Conservation (phyloP, 495 filamentous ascomycete species). For the Corynascus novoguineensis region DNA sequence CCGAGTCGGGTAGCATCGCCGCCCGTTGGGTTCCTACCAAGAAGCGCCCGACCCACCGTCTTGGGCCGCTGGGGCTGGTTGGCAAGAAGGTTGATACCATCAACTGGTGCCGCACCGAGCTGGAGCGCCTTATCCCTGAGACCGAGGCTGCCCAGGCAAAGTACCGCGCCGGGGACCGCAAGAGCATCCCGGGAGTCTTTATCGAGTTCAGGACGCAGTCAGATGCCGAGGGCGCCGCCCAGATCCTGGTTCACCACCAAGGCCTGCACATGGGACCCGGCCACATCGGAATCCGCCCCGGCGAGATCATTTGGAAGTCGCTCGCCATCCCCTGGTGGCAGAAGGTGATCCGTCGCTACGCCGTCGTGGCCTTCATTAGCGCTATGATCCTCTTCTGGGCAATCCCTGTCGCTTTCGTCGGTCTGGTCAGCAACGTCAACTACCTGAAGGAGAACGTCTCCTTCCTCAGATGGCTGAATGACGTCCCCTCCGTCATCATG, state of each 20-base stretch:
- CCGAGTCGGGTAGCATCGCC: conserved; percentile 70
- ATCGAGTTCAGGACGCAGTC: conserved; percentile 78
- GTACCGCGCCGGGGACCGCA: conserved; percentile 65
- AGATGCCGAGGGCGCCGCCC: conserved; percentile 80
- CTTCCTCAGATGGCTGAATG: conserved; percentile 69
- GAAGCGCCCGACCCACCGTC: conserved; percentile 78
- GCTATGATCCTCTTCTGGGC: conserved; percentile 93
- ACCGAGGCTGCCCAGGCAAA: conserved; percentile 69
- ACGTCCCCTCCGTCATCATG: conserved; percentile 63
- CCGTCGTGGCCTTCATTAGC: conserved; percentile 62
- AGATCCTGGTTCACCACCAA: conserved; percentile 82
- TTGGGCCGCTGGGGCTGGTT: conserved; percentile 66
- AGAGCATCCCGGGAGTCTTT: conserved; percentile 69
- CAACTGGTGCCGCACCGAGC: conserved; percentile 81
- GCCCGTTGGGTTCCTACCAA: conserved; percentile 73
- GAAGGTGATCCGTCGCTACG: conserved; percentile 63
- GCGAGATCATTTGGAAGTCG: conserved; percentile 85
- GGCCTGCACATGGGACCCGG: conserved; percentile 90
- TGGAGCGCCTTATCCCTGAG: conserved; percentile 73
- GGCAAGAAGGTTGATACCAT: conserved; percentile 95
- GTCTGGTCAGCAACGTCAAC: conserved; percentile 79
- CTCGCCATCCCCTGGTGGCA: conserved; percentile 87
- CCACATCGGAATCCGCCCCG: conserved; percentile 78
- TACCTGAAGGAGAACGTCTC: conserved; percentile 54
- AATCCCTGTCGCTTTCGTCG: conserved; percentile 83